These are phyloP conservation scores for Talaromyces proteolyticus DNA, from an alignment of 495 filamentous ascomycete species.

Conservation along the genomic window DNA sequence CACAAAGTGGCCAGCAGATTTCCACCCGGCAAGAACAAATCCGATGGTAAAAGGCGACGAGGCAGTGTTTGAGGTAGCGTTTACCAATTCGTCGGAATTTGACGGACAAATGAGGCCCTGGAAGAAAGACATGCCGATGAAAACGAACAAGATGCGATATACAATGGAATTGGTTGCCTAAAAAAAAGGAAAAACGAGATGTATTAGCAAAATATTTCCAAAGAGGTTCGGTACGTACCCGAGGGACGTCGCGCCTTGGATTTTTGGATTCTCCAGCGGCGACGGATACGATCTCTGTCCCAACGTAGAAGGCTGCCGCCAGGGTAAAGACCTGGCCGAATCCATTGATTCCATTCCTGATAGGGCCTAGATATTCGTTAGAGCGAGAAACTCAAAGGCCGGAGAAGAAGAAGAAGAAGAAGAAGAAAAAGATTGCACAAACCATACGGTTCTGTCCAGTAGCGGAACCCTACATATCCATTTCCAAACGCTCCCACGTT, in stretches of 20 bases:
- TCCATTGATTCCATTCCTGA: neutral
- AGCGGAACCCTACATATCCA: neutral
- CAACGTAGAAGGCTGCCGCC: slow-evolving; percentile 1
- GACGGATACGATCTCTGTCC: neutral
- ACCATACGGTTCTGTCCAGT: neutral
- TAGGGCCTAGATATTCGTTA: neutral
- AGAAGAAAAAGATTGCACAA: too few species aligned
- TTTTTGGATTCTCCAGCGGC: slow-evolving; percentile 1
- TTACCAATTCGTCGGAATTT: neutral
- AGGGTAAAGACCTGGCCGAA: slow-evolving; percentile 1
- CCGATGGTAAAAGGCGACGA: neutral
- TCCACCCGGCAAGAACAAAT: slow-evolving; percentile 1
- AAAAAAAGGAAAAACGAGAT: too few species aligned
- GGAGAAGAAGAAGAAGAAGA: neutral
- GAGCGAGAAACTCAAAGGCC: neutral
- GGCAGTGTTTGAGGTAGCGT: neutral
- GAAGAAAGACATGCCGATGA: neutral
- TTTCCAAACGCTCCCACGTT: slow-evolving; percentile 1
- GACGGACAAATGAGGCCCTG: slow-evolving; percentile 1
- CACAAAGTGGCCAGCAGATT: neutral
- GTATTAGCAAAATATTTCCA: too few species aligned
- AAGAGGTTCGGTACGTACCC: too few species aligned
- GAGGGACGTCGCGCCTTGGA: neutral
- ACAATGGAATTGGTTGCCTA: neutral
- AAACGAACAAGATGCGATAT: neutral